These are phyloP conservation scores for Picea engelmannii DNA, from an alignment of 83 land plant genomes.

Conservation along the genomic window DNA sequence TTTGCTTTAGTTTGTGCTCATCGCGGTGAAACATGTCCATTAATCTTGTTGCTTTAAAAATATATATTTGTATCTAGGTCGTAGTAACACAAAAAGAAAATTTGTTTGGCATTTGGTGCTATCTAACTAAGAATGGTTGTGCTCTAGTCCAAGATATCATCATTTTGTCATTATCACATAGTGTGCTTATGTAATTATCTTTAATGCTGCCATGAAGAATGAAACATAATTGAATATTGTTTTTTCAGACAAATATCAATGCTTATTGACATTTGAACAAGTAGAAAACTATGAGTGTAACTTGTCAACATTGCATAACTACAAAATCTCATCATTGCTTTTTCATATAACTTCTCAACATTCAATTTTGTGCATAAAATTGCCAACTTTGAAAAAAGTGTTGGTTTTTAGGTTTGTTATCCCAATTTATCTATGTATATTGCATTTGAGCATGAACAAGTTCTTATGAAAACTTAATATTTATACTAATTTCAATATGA, in stretches of 20 bases:
- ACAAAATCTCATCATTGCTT: not conserved
- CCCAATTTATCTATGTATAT: not conserved
- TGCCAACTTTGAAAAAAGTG: slow-evolving; percentile 93
- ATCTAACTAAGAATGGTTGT: no score
- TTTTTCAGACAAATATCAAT: not conserved
- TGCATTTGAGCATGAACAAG: slow-evolving; percentile 28
- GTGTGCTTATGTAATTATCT: not conserved
- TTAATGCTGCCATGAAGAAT: not conserved
- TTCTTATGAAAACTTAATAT: slow-evolving; percentile 17
- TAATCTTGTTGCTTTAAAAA: no score
- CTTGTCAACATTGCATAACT: not conserved
- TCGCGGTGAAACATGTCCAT: no score
- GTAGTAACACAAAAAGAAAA: no score
- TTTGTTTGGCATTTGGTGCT: no score
- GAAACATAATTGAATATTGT: not conserved
- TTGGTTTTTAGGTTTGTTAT: slow-evolving; percentile 77
- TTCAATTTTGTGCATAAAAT: slow-evolving; percentile 96
- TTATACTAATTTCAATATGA: not conserved
- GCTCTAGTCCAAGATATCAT: not conserved
- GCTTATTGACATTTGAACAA: not conserved
- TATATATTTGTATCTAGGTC: no score
- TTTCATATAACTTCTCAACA: slow-evolving; percentile 76
- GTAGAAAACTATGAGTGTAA: not conserved
- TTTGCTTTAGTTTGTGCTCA: not conserved
- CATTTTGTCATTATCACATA: not conserved